Evolutionary conservation across 169 alveolate genomes (phyloP).

Genomic region (Plasmodium sp.): DNA sequence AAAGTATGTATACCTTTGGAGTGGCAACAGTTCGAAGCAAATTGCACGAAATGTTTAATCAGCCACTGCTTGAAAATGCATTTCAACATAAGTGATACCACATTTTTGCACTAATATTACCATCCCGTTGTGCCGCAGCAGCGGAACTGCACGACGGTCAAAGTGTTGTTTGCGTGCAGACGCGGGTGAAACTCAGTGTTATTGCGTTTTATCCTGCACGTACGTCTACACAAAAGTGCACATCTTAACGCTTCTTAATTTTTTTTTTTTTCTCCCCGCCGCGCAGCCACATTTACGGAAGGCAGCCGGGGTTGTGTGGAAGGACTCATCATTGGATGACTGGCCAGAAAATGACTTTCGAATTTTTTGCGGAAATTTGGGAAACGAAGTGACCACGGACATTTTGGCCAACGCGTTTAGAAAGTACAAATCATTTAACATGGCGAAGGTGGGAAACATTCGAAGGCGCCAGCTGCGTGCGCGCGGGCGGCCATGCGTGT

Average conservation of each 20-base stretch:
- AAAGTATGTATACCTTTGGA: not conserved
- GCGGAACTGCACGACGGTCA: not conserved
- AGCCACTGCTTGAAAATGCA: not conserved
- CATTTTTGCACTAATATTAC: not conserved
- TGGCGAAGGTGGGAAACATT: constrained; percentile 77
- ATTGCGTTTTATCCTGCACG: not conserved
- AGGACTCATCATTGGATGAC: constrained; percentile 96
- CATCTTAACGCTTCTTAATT: not conserved
- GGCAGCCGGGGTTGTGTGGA: constrained; percentile 98
- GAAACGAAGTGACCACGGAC: constrained; percentile 98
- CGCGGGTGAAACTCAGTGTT: not conserved
- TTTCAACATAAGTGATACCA: not conserved
- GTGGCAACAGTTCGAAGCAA: not conserved
- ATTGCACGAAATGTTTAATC: not conserved
- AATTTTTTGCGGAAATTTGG: constrained; percentile 97
- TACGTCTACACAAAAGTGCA: not conserved
- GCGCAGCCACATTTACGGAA: constrained; percentile 88
- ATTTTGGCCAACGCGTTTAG: constrained; percentile 96
- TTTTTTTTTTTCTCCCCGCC: not conserved
- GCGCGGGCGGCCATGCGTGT: no score
- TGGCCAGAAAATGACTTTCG: constrained; percentile 98
- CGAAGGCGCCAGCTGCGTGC: not conserved
- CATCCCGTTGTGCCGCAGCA: not conserved
- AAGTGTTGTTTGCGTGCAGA: not conserved
- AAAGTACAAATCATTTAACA: constrained; percentile 95